Evolutionary conservation across 176 grass and related monocot species (phyloP), one percentile per base, ranked within the genome.

Genomic region (Paspalum vaginatum): DNA sequence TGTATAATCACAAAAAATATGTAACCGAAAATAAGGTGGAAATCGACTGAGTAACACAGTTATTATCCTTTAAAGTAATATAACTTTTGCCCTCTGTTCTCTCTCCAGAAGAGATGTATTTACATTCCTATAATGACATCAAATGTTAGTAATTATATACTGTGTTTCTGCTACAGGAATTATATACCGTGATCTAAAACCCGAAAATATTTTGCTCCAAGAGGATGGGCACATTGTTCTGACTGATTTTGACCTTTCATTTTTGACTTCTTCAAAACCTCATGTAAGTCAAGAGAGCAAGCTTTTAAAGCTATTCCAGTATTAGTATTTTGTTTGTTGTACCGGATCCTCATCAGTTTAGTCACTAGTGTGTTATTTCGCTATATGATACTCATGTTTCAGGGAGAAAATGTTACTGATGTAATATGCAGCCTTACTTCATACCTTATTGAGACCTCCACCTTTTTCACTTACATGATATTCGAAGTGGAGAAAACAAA

Each of bases 171-270:
- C 75, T 84, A 47, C 70, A 99, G 96, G 96, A 46, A 95, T 99
- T 72, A 89, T 99, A 89, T 93, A 99, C 81, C 88, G 96, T 78
- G 96, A 99, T 91, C 75, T 99, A 17, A 99, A 99, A 74, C 96
- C 96, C 84, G 96, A 99, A 88, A 99, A 99, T 48, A 95, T 99
- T 68, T 81, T 99, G 76, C 88, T 99, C 72, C 92, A 95, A 85
- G 86, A 79, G 47, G 86, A 99, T 64, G 96, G 96, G 55, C 96
- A 99, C 80, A 77, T 93, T 25, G 96, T 99, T 56, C 70, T 99
- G 72, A 89, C 90, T 76, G 96, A 99, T 79, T 99, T 99, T 89
- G 96, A 99, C 74, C 81, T 99, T 62, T 99, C 96, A 32, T 95
- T 95, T 81, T 61, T 99, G 79, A 99, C 96, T 64, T 85, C 79